phyloP scores from a whole-genome alignment of 768 basidiomycete genomes.

The Psilocybe sp. region DNA sequence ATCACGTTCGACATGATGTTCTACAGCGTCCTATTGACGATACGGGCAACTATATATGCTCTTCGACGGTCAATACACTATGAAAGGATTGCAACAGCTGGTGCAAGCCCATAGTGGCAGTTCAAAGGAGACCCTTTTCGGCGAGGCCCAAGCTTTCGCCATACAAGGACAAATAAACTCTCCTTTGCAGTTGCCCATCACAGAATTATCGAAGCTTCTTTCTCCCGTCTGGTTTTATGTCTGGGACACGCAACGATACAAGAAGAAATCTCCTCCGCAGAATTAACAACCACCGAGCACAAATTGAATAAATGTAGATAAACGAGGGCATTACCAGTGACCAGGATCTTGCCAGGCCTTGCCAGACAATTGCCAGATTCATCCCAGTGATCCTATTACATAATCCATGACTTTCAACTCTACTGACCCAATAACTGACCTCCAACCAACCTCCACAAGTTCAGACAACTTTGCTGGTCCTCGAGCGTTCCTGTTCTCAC shows the following conservation, averaged over 20 bases:
- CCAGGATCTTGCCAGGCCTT: too few relatives aligned
- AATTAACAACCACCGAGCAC: too few relatives aligned
- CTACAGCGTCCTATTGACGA: conserved; percentile 28
- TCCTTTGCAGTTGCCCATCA: background rate
- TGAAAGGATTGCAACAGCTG: background rate
- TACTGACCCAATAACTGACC: too few relatives aligned
- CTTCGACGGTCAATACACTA: conserved; percentile 2
- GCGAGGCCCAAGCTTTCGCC: conserved; percentile 3
- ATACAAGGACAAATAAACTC: conserved; percentile 17
- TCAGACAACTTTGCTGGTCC: background rate
- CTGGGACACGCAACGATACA: too few relatives aligned
- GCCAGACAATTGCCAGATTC: too few relatives aligned
- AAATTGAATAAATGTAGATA: too few relatives aligned
- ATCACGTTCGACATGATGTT: conserved; percentile 44
- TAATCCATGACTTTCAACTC: too few relatives aligned
- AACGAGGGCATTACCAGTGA: too few relatives aligned
- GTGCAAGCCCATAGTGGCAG: background rate
- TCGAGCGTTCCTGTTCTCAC: background rate
- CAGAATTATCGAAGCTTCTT: background rate
- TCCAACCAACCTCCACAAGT: too few relatives aligned
- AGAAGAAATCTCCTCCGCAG: too few relatives aligned
- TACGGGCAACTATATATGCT: conserved; percentile 23
- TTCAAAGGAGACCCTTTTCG: background rate
- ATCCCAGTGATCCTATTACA: too few relatives aligned
- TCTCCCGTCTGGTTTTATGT: background rate